Conservation (phyloP, 2,329 filamentous ascomycete genomes). For the Aspergillus brunneoviolaceus region DNA sequence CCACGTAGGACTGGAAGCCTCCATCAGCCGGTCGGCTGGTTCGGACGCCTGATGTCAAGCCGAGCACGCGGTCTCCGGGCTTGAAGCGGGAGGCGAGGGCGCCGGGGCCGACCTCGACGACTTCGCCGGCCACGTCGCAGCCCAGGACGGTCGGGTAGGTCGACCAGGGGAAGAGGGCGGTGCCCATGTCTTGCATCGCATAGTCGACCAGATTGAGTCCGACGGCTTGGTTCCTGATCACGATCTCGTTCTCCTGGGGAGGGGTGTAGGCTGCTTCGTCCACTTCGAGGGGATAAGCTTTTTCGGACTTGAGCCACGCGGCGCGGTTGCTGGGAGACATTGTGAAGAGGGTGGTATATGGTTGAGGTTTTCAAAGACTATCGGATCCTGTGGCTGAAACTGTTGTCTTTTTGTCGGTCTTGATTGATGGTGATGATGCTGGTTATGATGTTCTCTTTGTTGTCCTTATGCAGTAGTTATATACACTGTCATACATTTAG, state of each 20-base stretch:
- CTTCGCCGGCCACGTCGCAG: constrained; percentile 46
- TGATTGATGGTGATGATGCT: no score
- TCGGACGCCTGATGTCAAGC: constrained; percentile 17
- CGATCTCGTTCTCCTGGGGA: constrained; percentile 38
- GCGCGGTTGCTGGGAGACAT: constrained; percentile 29
- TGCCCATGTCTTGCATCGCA: constrained; percentile 34
- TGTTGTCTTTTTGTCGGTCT: neutral
- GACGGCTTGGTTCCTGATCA: constrained; percentile 43
- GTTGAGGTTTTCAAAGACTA: no score
- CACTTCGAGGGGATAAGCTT: constrained; percentile 34
- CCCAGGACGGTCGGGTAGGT: constrained; percentile 42
- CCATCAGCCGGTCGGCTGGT: constrained; percentile 17
- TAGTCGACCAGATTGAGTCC: constrained; percentile 49
- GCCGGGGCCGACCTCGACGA: constrained; percentile 38
- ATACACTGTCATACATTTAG: neutral
- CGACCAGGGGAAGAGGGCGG: constrained; percentile 28
- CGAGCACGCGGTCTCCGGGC: constrained; percentile 48
- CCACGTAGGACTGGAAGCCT: constrained; percentile 27
- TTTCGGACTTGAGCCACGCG: constrained; percentile 36
- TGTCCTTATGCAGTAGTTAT: neutral
- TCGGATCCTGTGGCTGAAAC: no score
- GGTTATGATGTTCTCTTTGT: no score
- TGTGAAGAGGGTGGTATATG: neutral
- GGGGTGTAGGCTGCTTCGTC: constrained; percentile 37
- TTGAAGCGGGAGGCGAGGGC: constrained; percentile 28